Base-by-base conservation (phyloP, 2,329 filamentous ascomycete genomes). In the Colletotrichum acutatum region DNA sequence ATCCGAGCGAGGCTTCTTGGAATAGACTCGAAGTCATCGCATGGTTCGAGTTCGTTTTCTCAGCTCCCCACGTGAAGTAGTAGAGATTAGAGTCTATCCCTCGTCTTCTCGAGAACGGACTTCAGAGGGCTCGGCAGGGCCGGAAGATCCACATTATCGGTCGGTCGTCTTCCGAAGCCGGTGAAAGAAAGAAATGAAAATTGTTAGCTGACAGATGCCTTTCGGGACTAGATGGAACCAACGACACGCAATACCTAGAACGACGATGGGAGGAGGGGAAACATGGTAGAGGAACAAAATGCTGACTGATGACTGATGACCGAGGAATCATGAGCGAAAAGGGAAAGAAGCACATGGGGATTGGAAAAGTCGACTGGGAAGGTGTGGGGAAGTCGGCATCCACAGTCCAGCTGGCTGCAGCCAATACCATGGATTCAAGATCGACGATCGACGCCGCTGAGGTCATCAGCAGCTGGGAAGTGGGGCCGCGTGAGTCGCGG, bases 361-460 rank as follows among this genome's bases (percentile, higher is more conserved):
- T 32, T 24, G 49, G 24, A 37, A 58, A 56, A 58, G 30, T 34
- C 24, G 37, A 58, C 30, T 42, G 9, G 65, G 26, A 71, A 63
- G 53, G n/a, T 59, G 66, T 64, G 69, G 69, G 69, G 69, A 69
- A 72, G 53, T 11, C 16, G 42, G 42, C 30, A 26, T n/a, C 22
- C 28, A 30, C 22, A 16, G 14, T n/a, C 30, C 46, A 14, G 22
- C 34, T 56, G 9, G n/a, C 37, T 5, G 22, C 24, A 26, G 28
- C 59, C 42, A 49, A 49, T 46, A 30, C 56, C 16, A 62, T 52
- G 68, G 19, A 42, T 42, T 16, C 37, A 42, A 42, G 37, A 56
- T 60, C 66, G 34, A n/a, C 32, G 60, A 72, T 70, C 66, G 60
- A 70, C 70, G 70, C 70, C 70, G 32, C 70, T 72, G 70, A 72